Evolutionary conservation across 179 eudicot genomes (phyloP), one percentile per base, ranked within the genome.

Genomic region (Drosera spatulata): DNA sequence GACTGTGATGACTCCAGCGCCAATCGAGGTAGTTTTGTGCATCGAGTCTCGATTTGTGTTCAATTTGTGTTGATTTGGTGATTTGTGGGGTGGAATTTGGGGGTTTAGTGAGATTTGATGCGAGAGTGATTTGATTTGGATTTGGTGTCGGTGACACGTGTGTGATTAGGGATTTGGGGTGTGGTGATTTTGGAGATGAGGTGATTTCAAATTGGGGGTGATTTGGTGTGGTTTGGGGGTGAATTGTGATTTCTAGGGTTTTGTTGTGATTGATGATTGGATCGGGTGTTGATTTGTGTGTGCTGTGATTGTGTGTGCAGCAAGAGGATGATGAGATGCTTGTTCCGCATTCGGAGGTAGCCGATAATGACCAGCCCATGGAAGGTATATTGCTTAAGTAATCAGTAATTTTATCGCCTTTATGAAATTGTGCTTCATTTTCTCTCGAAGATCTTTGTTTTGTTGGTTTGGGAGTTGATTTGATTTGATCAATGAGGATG

Each of bases 261-360:
- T 59, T 13, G 6, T 13, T 10, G 42, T 63, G 40, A 55, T 43
- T 61, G 15, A 58, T 54, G 43, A 43, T 43, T 7, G 72, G 77
- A 77, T 77, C 78, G 65, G 70, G 51, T 77, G 53, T 72, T 44
- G 50, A 55, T 3, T 39, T 62, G 40, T 55, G 65, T 43, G 33
- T 22, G 33, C 33, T 22, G 33, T 22, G 33, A 22, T 22, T 22
- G 33, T 22, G 33, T 22, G 33, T 55, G 87, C 79, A 84, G 84
- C 79, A 83, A 43, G 91, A 84, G 52, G 87, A 83, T 52, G 91
- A 88, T 41, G 91, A 88, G 86, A 93, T 93, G 96, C 86, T 93
- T 8, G 95, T 88, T 22, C 99, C 99, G 6, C 84, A 84, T 73
- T 72, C 95, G 0, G 96, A 82, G 55, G 51, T 82, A n/a, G 77